These are phyloP conservation scores for Dryadomyces sulphureus DNA, from an alignment of 2,329 filamentous ascomycete species.

Conservation along the genomic window DNA sequence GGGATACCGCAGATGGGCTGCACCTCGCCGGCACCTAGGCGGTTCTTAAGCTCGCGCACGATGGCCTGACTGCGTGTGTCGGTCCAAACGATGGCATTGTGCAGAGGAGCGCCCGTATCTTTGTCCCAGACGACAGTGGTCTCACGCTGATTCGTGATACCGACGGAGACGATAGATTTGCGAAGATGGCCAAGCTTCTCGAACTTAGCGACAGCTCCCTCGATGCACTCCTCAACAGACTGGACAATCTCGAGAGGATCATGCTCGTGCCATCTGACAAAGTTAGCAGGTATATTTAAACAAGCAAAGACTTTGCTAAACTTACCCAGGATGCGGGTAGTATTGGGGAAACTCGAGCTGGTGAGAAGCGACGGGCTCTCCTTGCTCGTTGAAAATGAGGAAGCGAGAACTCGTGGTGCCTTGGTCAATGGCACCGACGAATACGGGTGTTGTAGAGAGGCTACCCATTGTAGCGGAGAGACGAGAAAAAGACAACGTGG, in stretches of 20 bases:
- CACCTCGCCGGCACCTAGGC: slow-evolving; percentile 53
- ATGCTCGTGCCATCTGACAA: slow-evolving; percentile 71
- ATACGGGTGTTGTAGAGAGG: slow-evolving; percentile 28
- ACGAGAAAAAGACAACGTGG: not conserved
- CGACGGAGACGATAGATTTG: slow-evolving; percentile 59
- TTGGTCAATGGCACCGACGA: slow-evolving; percentile 79
- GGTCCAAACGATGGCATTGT: slow-evolving; percentile 82
- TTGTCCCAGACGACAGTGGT: slow-evolving; percentile 78
- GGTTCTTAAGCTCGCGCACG: slow-evolving; percentile 61
- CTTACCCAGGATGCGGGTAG: slow-evolving; percentile 74
- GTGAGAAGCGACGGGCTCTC: slow-evolving; percentile 65
- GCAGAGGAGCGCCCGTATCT: slow-evolving; percentile 62
- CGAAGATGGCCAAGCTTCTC: slow-evolving; percentile 49
- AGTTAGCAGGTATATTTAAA: not conserved
- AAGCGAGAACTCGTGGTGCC: slow-evolving; percentile 83
- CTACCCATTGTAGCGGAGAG: not conserved
- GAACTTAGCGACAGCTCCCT: slow-evolving; percentile 59
- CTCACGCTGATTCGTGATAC: slow-evolving; percentile 84
- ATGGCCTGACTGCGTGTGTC: slow-evolving; percentile 66
- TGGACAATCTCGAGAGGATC: slow-evolving; percentile 62
- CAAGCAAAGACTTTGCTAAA: slow-evolving; percentile 9
- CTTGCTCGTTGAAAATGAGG: slow-evolving; percentile 71
- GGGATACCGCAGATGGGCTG: slow-evolving; percentile 62
- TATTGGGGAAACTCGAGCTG: slow-evolving; percentile 78
- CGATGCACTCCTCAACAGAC: slow-evolving; percentile 68